Conservation (phyloP, 192 early-diverging fungal species). For the Endogone sp. region DNA sequence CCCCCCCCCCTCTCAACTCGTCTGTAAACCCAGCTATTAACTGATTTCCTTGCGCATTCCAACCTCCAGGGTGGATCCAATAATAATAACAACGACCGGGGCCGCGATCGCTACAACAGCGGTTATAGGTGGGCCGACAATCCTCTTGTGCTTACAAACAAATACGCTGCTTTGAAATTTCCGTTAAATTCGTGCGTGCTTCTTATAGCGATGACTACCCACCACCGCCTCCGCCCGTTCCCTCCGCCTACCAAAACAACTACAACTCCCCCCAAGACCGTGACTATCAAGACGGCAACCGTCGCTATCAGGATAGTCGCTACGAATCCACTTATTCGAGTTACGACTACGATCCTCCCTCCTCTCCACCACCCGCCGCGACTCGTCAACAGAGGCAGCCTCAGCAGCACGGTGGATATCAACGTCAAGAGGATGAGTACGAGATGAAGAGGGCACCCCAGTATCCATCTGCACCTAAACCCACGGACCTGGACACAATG, state of each 20-base stretch:
- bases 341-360: neutral
- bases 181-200: neutral
- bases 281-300: neutral
- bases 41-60: no score
- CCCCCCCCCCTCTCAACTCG: no score
- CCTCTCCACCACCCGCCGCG: no score
- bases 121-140: neutral
- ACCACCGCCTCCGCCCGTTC: neutral
- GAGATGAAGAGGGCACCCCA: conserved; percentile 23
- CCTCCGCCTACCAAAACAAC: neutral
- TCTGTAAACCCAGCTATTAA: no score
- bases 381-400: neutral
- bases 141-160: neutral
- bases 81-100: neutral
- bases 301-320: neutral
- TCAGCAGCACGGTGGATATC: neutral
- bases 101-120: neutral
- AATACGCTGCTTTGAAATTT: no score
- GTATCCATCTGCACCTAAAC: conserved; percentile 5
- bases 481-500: conserved; percentile 14
- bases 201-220: neutral
- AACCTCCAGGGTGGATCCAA: neutral
- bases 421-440: conserved; percentile 18
- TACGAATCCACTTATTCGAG: neutral
- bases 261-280: neutral